phyloP scores from a whole-genome alignment of 768 basidiomycete species.

The Chalciporus piperatus region DNA sequence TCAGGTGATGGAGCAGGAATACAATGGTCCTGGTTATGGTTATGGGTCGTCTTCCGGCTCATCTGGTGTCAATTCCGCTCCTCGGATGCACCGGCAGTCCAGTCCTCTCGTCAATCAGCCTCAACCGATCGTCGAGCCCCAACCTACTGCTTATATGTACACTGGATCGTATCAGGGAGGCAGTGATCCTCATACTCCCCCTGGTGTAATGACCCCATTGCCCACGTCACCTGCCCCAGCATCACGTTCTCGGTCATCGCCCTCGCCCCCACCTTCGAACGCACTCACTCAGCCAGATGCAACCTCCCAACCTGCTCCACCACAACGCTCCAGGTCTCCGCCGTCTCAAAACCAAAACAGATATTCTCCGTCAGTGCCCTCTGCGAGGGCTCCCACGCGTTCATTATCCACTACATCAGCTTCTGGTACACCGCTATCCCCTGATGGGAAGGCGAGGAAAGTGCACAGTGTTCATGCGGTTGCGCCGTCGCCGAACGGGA shows the following conservation, averaged over 20 bases:
- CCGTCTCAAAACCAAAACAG: conserved; percentile 41
- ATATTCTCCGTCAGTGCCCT: conserved; percentile 33
- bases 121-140: conserved; percentile 29
- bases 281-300: conserved; percentile 15
- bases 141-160: conserved; percentile 25
- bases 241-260: conserved; percentile 28
- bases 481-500: conserved; percentile 32
- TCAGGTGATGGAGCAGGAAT: conserved; percentile 89
- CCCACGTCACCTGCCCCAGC: conserved; percentile 21
- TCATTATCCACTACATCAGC: conserved; percentile 69
- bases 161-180: conserved; percentile 14
- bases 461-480: conserved; percentile 64
- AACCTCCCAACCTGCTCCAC: conserved; percentile 29
- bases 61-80: conserved; percentile 19
- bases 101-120: conserved; percentile 27
- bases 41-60: conserved; percentile 26
- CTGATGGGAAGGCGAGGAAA: conserved; percentile 59
- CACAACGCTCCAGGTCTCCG: conserved; percentile 53
- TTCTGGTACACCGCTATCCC: conserved; percentile 34
- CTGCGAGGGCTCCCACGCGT: conserved; percentile 51
- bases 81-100: conserved; percentile 25
- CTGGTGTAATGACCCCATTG: conserved; percentile 52
- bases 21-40: conserved; percentile 40
- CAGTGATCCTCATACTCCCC: conserved; percentile 46
- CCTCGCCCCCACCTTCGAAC: conserved; percentile 35